Conservation (phyloP, 352 stramenopile genomes). For the Phytophthora nicotianae region DNA sequence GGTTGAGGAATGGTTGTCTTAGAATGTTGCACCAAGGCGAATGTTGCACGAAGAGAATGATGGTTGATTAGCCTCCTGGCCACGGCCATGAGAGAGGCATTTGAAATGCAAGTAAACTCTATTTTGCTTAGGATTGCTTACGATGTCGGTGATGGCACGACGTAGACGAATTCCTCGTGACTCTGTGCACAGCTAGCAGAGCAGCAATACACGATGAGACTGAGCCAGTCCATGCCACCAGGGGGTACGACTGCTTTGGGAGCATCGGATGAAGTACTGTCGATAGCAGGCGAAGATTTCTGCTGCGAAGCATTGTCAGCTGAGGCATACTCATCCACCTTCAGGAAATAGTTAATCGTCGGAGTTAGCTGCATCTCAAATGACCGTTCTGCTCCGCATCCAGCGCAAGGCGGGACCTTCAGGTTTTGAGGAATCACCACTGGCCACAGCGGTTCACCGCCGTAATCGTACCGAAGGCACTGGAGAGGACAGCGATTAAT, state of each 20-base stretch:
- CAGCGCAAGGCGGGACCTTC: constrained; percentile 53
- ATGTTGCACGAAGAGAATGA: constrained; percentile 32
- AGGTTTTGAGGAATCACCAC: constrained; percentile 52
- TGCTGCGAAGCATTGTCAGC: constrained; percentile 13
- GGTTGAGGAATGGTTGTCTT: constrained; percentile 15
- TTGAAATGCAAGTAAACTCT: neutral
- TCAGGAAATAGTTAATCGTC: constrained; percentile 87
- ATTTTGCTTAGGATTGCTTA: constrained; percentile 14
- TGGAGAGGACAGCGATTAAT: constrained; percentile 79
- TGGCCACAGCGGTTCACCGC: constrained; percentile 82
- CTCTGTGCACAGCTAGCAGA: constrained; percentile 65
- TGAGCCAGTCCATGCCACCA: constrained; percentile 83
- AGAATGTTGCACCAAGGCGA: constrained; percentile 16
- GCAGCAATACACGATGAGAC: constrained; percentile 79
- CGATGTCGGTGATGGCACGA: constrained; percentile 46
- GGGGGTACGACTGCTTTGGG: constrained; percentile 12
- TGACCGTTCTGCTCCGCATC: constrained; percentile 63
- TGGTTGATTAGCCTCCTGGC: neutral
- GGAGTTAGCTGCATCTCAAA: constrained; percentile 88
- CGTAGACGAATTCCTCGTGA: constrained; percentile 72
- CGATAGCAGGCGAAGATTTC: neutral
- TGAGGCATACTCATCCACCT: constrained; percentile 71
- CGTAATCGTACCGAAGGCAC: constrained; percentile 87
- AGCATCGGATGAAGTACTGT: neutral
- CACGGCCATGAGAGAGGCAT: constrained; percentile 4